Evolutionary conservation across 2,329 filamentous ascomycete genomes (phyloP).

Genomic region (Diaporthe sp.): DNA sequence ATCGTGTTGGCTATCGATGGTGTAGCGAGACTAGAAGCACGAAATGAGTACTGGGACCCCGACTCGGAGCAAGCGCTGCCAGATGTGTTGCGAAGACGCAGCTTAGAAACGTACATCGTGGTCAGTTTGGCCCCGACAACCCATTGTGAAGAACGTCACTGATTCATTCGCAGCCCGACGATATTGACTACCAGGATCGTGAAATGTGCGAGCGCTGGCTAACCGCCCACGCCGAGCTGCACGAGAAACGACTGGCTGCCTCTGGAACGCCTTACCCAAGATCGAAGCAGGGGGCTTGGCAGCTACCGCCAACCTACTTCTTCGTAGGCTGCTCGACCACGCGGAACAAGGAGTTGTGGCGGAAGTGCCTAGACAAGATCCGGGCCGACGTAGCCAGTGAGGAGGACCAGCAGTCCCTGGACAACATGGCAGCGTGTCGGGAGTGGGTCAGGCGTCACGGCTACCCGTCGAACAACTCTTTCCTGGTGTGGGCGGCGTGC

Average conservation of each 20-base stretch:
- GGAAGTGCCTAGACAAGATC: not conserved
- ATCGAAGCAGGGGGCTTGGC: not conserved
- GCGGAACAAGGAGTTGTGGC: not conserved
- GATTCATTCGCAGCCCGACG: not conserved
- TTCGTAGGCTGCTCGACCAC: slow-evolving; percentile 4
- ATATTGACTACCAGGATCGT: not conserved
- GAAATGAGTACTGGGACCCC: not conserved
- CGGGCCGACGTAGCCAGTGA: not conserved
- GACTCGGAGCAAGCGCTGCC: not conserved
- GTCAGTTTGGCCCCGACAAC: not conserved
- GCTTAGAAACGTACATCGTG: not conserved
- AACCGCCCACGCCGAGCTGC: not conserved
- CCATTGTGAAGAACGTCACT: not conserved
- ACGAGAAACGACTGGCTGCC: not conserved
- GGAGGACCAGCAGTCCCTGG: not conserved
- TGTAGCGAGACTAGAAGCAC: not conserved
- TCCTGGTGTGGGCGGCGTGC: not conserved
- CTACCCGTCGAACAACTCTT: not conserved
- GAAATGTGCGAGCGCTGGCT: not conserved
- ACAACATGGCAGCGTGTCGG: not conserved
- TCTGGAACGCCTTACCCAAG: not conserved
- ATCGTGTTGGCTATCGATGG: not conserved
- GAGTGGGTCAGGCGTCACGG: not conserved
- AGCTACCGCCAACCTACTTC: not conserved
- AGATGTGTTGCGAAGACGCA: not conserved